Base-by-base conservation (phyloP, 768 basidiomycete genomes). In the Amanita polypyramis region DNA sequence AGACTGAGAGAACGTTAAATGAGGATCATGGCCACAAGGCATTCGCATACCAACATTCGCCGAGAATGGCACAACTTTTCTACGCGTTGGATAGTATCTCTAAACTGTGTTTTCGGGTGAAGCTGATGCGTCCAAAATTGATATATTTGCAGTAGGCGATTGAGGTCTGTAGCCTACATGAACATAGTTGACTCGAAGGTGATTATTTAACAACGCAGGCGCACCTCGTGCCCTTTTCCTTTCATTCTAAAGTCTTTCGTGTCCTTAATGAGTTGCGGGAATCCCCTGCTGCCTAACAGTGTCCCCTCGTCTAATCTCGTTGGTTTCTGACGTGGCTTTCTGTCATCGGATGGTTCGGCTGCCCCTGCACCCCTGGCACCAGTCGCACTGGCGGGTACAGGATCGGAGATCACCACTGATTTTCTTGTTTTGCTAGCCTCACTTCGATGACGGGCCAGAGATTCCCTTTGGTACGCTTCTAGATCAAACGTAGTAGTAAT, bases 91-190 rank as follows among this genome's bases (percentile, higher is more conserved):
- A 95, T 80, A 0, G 92, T 95, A 58, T 96, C 93, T 38, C 73
- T 72, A 62, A 98, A 96, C 34, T 84, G 81, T 3, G 78, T 82
- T 58, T 85, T 90, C 4, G 96, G 96, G 60, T 85, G 94, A 72
- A 99, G 72, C 56, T 75, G 77, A 66, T 98, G 96, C 3, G 91
- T 76, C 96, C 96, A 99, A 56, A 92, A 86, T 58, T 93, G 91
- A 60, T 98, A 98, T 30, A 86, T 68, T 52, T 82, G 79, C 47
- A 98, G 69, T 11, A 97, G 66, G 33, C 85, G 72, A 53, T 78
- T 79, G 33, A 99, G 74, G 63, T 99, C 94, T 43, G 76, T 63
- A n/a, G 71, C 72, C 94, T 97, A 44, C 4, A 37, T 21, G 44
- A 47, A 32, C 19, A 27, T 11, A 30, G 29, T 42, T 42, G 25